Base-by-base conservation (phyloP, 768 basidiomycete genomes). In the Russula ochroleuca region DNA sequence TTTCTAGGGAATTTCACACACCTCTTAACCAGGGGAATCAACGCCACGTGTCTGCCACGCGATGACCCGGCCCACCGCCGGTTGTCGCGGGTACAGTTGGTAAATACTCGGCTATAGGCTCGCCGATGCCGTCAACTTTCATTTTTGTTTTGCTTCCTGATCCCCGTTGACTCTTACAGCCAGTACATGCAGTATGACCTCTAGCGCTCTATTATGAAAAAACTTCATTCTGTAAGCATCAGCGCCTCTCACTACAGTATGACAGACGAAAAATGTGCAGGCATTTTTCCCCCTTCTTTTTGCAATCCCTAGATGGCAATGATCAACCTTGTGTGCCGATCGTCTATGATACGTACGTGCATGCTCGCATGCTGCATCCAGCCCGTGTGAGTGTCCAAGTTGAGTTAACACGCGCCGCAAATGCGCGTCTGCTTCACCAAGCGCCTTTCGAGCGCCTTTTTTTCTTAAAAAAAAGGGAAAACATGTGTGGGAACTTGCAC, bases 11-110 rank as follows among this genome's bases (percentile, higher is more conserved):
- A 57, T 57, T 63, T 51, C 31, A 35, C 50, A 56, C 40, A 1
- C 14, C 38, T 6, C 13, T 33, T 17, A 23, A 10, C 10, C 17
- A 23, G 38, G n/a, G 38, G 4, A 38, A 31, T 33, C 50, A 4
- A 17, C 6, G 28, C 48, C 54, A 62, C 61, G 61, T 57, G 61
- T 57, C 48, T 15, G n/a, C 49, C 55, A 63, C 62, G 54, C 45
- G 56, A 57, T 10, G 17, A 7, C 3, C 28, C 9, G 28, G 19
- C n/a, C 3, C 10, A 21, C 17, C 43, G 11, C 40, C 8, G n/a
- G 13, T 21, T 25, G 23, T 48, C 47, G 17, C 8, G 9, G 8
- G 9, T 19, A 45, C 19, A 45, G n/a, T n/a, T 28, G 28, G n/a
- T n/a, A 28, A 2, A 19, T 17, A 21, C 15, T 52, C 53, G 60